Evolutionary conservation across 192 early-diverging fungal species (phyloP).

Genomic region (Paraglomus brasilianum): DNA sequence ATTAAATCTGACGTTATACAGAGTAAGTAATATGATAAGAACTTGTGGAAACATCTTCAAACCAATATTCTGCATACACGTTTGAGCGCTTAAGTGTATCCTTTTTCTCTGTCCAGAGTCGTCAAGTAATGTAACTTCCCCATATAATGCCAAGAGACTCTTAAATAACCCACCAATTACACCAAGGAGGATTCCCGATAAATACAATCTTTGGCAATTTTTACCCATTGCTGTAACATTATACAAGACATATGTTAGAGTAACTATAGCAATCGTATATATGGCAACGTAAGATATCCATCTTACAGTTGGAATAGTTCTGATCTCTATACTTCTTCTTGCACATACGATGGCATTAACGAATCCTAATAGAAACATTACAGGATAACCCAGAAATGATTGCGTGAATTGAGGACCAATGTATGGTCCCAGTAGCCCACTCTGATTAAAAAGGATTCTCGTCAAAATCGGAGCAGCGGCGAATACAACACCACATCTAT

Average conservation of each 20-base stretch:
- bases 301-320: conserved; percentile 28
- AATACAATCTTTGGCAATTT: conserved; percentile 40
- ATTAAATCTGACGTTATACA: conserved; percentile 46
- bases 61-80: neutral
- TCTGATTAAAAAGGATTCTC: conserved; percentile 49
- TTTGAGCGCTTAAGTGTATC: conserved; percentile 14
- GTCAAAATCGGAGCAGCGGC: conserved; percentile 51
- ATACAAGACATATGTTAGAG: conserved; percentile 43
- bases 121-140: conserved; percentile 42
- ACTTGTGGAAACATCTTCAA: conserved; percentile 42
- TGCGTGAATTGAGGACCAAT: conserved; percentile 61
- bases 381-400: conserved; percentile 50
- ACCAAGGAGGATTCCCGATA: conserved; percentile 36
- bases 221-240: conserved; percentile 37
- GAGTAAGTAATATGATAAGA: conserved; percentile 35
- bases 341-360: conserved; percentile 43
- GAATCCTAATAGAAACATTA: conserved; percentile 49
- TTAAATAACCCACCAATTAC: conserved; percentile 40
- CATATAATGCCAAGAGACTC: conserved; percentile 39
- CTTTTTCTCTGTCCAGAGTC: conserved; percentile 34
- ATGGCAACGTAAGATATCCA: conserved; percentile 40
- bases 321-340: conserved; percentile 35
- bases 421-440: conserved; percentile 54
- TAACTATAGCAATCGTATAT: conserved; percentile 33
- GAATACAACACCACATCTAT: conserved; percentile 48